A percentile compares a stretch with the other conserved stretches of the same genome.
phyloP scores from a whole-genome alignment of 2,329 filamentous ascomycete species.

The Aspergillus ustus region DNA sequence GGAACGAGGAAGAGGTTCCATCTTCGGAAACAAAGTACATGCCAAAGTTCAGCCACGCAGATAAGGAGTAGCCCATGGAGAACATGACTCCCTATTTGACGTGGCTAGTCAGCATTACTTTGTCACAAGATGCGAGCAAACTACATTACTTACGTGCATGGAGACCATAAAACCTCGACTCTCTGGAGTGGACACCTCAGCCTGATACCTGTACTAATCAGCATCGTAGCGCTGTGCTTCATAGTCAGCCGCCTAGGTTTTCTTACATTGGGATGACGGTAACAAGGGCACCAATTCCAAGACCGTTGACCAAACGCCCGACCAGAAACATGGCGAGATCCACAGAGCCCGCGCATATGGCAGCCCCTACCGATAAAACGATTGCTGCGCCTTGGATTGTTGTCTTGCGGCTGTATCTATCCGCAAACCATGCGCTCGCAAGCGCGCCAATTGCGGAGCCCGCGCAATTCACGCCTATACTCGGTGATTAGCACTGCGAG shows the following conservation, averaged over 20 bases:
- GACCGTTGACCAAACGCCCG: neutral
- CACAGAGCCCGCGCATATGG: neutral
- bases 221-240: no score
- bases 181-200: conserved; percentile 45
- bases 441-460: conserved; percentile 46
- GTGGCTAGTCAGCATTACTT: no score
- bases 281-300: neutral
- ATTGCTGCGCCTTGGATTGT: conserved; percentile 25
- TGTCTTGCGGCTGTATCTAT: conserved; percentile 42
- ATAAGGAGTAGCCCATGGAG: conserved; percentile 46
- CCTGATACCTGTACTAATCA: neutral
- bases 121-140: no score
- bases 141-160: conserved; percentile 34
- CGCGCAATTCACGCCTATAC: conserved; percentile 46
- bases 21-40: conserved; percentile 43
- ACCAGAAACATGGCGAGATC: conserved; percentile 12
- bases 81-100: conserved; percentile 50
- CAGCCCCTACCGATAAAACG: neutral
- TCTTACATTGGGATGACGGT: neutral
- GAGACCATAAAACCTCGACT: conserved; percentile 48
- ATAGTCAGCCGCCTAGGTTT: no score
- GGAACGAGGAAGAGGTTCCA: conserved; percentile 38
- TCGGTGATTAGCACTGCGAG: no score
- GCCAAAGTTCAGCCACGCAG: conserved; percentile 45
- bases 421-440: conserved; percentile 46